Evolutionary conservation across 345 rosid genomes (phyloP).

Genomic region (Eucalyptus regnans): DNA sequence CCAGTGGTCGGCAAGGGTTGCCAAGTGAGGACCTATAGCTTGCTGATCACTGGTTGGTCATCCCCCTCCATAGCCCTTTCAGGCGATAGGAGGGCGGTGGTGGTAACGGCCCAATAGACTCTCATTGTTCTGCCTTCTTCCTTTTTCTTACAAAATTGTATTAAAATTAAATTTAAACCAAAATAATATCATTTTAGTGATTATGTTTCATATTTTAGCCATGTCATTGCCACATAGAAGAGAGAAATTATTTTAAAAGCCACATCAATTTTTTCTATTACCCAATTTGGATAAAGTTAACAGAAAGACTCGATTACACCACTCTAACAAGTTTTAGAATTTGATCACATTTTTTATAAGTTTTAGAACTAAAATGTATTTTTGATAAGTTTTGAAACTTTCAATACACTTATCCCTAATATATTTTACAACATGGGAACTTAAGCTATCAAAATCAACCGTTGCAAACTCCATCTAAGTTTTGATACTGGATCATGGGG

Average conservation of each 20-base stretch:
- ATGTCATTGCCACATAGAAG: fast-evolving
- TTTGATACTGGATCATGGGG: neutral
- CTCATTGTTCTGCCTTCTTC: neutral
- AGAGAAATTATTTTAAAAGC: no score
- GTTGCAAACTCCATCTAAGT: neutral
- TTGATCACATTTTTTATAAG: no score
- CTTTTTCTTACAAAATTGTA: no score
- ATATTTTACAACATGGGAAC: neutral
- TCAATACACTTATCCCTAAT: neutral
- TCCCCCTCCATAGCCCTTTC: fast-evolving
- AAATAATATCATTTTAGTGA: no score
- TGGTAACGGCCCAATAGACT: neutral
- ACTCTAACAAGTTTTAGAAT: fast-evolving
- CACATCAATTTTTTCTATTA: neutral
- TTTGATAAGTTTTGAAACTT: no score
- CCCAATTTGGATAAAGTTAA: no score
- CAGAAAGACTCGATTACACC: fast-evolving
- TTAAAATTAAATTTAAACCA: neutral
- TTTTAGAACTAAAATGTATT: no score
- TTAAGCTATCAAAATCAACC: neutral
- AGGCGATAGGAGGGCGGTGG: neutral
- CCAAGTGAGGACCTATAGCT: no score
- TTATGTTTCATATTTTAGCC: neutral
- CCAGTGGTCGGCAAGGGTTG: fast-evolving
- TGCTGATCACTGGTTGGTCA: neutral